Percentiles rank a stretch among this genome's conserved stretches.
These are phyloP conservation scores for Arthrobotrys sphaeroides DNA, from an alignment of 2,329 filamentous ascomycete species.

Conservation along the genomic window DNA sequence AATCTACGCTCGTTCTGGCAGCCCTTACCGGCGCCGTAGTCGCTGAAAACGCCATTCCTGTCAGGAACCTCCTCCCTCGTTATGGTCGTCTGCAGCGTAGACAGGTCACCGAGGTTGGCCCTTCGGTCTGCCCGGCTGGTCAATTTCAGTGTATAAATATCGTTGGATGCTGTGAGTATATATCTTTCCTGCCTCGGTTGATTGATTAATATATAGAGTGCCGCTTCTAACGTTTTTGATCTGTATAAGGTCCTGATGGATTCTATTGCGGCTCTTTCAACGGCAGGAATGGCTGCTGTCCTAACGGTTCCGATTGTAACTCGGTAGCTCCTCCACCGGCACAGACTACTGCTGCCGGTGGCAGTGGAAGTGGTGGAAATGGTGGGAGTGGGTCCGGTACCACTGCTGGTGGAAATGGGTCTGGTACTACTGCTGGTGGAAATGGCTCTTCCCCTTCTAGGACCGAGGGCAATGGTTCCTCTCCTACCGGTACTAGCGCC, in stretches of 20 bases:
- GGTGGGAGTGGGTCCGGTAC: slow-evolving; percentile 1
- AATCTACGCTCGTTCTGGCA: slow-evolving; percentile 22
- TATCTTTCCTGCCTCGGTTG: not conserved
- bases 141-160: slow-evolving; percentile 34
- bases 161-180: slow-evolving; percentile 42
- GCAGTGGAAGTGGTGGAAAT: not conserved
- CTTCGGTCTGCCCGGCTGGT: slow-evolving; percentile 25
- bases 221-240: not conserved
- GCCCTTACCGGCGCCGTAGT: slow-evolving; percentile 20
- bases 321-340: not conserved
- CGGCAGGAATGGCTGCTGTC: slow-evolving; percentile 38
- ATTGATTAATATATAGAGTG: not conserved
- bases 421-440: not conserved
- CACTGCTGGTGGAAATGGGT: not conserved
- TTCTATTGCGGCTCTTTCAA: slow-evolving; percentile 47
- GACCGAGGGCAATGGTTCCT: not conserved
- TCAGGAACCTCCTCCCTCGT: slow-evolving; percentile 31
- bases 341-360: slow-evolving; percentile 6
- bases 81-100: slow-evolving; percentile 24
- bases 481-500: not conserved
- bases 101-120: slow-evolving; percentile 16
- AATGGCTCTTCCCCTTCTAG: slow-evolving; percentile 6
- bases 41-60: slow-evolving; percentile 37
- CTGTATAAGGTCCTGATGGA: slow-evolving; percentile 34
- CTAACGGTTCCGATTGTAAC: slow-evolving; percentile 28